Base-by-base conservation (phyloP, 192 early-diverging fungal genomes). In the Gaertneriomyces semiglobifer region DNA sequence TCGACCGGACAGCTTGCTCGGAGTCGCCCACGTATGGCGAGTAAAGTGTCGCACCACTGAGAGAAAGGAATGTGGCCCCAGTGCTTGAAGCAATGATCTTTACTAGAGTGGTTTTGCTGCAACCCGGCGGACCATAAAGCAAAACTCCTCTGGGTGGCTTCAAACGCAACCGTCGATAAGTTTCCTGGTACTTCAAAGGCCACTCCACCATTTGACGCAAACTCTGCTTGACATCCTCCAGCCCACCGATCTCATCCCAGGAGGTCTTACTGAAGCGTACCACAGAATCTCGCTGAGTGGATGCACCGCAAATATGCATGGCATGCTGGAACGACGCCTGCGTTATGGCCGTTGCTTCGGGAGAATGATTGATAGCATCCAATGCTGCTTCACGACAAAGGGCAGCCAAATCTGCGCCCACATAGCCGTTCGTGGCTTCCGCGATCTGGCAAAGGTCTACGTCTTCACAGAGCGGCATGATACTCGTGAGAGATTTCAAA, bases 51-150 rank as follows among this genome's bases (percentile, higher is more conserved):
- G 91, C 90, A 5, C 91, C 91, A 72, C 89, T 90, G 20, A 94
- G 75, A 4, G 87, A 86, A 4, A 92, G 73, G 70, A 93, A 93
- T 4, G 87, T 86, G 4, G 89, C 82, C n/a, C 85, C 84, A 9
- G 88, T 86, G 12, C 85, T 84, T n/a, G 84, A 79, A 0, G 95
- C 96, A 56, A 98, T 88, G 10, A 89, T 82, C 68, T 88, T 91
- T 7, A 91, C 93, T 6, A 99, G 75, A 0, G 95, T 96, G 0
- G 97, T 99, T 71, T 99, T 99, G 77, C 90, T 92, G 74, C 96
- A 99, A 8, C 94, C 97, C 4, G 97, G 95, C 18, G 97, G 97
- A 2, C 97, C 97, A 72, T 95, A 94, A 7, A 99, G 76, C n/a
- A 99, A 74, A 1, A 99, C 87, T 3, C 97, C 97, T 16, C 90